Conservation (phyloP, 1,284 basidiomycete species). For the Cryptococcus sp. region DNA sequence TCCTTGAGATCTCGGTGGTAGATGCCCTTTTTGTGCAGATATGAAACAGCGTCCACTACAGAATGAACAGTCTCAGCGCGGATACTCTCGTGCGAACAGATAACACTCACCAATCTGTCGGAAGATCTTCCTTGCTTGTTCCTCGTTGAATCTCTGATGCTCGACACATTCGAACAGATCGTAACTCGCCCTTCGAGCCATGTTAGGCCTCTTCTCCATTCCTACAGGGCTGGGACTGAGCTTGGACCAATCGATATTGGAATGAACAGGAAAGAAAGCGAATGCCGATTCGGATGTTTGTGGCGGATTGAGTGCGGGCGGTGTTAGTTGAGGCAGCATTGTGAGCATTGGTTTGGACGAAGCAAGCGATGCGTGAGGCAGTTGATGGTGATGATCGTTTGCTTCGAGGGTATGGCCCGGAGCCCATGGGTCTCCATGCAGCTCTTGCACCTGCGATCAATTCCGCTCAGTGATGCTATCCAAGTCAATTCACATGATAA, state of each 20-base stretch:
- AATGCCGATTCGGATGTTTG: slow-evolving; percentile 16
- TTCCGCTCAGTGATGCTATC: too few relatives aligned
- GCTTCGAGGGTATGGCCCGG: slow-evolving; percentile 20
- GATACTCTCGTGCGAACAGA: neutral
- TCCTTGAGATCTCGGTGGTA: slow-evolving; percentile 92
- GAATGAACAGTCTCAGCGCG: neutral
- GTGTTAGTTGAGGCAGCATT: neutral
- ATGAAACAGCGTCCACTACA: slow-evolving; percentile 72
- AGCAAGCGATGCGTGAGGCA: neutral
- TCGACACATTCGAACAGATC: slow-evolving; percentile 94
- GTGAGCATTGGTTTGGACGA: neutral
- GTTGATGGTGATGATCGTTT: neutral
- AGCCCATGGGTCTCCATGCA: slow-evolving; percentile 84
- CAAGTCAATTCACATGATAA: neutral
- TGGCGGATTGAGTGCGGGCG: slow-evolving; percentile 9
- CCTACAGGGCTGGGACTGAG: slow-evolving; percentile 6
- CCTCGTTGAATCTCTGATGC: slow-evolving; percentile 75
- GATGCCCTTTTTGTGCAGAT: slow-evolving; percentile 74
- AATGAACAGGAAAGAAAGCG: slow-evolving; percentile 11
- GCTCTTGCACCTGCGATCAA: slow-evolving; percentile 72
- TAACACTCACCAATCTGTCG: slow-evolving; percentile 62
- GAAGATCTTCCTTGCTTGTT: slow-evolving; percentile 77
- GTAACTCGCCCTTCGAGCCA: slow-evolving; percentile 74
- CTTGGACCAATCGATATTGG: slow-evolving; percentile 14
- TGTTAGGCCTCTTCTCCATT: slow-evolving; percentile 55